phyloP scores from a whole-genome alignment of 208 protist genomes.

The Leishmania arabica region DNA sequence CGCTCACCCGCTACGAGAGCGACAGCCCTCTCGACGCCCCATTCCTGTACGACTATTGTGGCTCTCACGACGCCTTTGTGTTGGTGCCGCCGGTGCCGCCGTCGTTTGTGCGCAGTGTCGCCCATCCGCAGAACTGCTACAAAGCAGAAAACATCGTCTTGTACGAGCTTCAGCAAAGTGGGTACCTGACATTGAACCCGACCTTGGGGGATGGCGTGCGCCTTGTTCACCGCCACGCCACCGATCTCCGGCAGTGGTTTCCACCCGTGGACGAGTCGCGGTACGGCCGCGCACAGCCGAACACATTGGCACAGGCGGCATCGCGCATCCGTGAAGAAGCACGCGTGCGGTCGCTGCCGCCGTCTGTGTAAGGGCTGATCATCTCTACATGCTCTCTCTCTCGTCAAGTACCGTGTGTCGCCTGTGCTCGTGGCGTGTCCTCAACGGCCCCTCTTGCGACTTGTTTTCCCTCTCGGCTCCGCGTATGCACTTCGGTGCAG shows the following conservation, averaged over 20 bases:
- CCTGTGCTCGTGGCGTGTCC: not conserved
- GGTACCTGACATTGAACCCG: conserved; percentile 72
- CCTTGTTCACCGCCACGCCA: conserved; percentile 72
- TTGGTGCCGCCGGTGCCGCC: conserved; percentile 53
- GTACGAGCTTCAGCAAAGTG: conserved; percentile 64
- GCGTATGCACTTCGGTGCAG: not conserved
- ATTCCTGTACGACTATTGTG: conserved; percentile 78
- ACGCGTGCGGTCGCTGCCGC: not conserved
- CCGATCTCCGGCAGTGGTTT: conserved; percentile 86
- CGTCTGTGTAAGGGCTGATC: not conserved
- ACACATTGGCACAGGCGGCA: conserved; percentile 49
- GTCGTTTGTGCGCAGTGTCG: conserved; percentile 44
- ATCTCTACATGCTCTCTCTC: not conserved
- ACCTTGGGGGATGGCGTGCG: conserved; percentile 48
- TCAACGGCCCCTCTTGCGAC: not conserved
- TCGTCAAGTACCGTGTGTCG: not conserved
- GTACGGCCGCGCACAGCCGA: conserved; percentile 52
- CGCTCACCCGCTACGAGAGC: conserved; percentile 82
- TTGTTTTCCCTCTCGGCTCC: not conserved
- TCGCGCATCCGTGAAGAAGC: conserved; percentile 13
- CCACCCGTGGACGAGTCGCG: conserved; percentile 71
- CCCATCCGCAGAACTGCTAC: conserved; percentile 86
- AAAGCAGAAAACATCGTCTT: conserved; percentile 90
- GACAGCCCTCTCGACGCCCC: conserved; percentile 42
- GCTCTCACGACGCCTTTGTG: conserved; percentile 89